Conservation (phyloP, 345 rosid species). For the Murraya paniculata region DNA sequence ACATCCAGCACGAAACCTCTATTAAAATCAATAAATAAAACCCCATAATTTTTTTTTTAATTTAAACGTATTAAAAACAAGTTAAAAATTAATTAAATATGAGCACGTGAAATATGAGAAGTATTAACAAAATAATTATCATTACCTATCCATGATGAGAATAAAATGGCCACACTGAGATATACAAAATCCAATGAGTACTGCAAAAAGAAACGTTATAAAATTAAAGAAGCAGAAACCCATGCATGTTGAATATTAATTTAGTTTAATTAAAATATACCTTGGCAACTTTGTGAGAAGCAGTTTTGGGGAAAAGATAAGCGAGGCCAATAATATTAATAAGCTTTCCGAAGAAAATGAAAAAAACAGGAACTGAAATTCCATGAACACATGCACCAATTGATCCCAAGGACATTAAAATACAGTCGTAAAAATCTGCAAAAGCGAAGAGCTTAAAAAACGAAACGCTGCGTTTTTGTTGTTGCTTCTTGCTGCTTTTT, state of each 20-base stretch:
- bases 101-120: neutral
- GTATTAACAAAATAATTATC: neutral
- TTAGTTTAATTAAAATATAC: conserved; percentile 22
- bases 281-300: conserved; percentile 90
- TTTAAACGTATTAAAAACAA: neutral
- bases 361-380: conserved; percentile 89
- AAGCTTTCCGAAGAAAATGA: conserved; percentile 85
- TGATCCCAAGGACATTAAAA: conserved; percentile 85
- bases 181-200: conserved; percentile 96
- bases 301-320: conserved; percentile 68
- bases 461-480: conserved; percentile 38
- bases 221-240: neutral
- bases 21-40: no score
- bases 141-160: conserved; percentile 92
- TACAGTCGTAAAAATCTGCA: conserved; percentile 75
- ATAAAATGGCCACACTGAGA: conserved; percentile 79
- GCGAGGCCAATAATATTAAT: conserved; percentile 79
- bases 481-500: conserved; percentile 14
- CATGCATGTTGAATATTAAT: neutral
- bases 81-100: neutral
- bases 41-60: neutral
- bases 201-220: conserved; percentile 43
- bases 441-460: conserved; percentile 69
- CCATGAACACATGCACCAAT: conserved; percentile 86
- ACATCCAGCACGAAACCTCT: conserved; percentile 99